These are phyloP conservation scores for Fagopyrum tataricum DNA, from an alignment of 148 eudicot genomes.

Conservation along the genomic window DNA sequence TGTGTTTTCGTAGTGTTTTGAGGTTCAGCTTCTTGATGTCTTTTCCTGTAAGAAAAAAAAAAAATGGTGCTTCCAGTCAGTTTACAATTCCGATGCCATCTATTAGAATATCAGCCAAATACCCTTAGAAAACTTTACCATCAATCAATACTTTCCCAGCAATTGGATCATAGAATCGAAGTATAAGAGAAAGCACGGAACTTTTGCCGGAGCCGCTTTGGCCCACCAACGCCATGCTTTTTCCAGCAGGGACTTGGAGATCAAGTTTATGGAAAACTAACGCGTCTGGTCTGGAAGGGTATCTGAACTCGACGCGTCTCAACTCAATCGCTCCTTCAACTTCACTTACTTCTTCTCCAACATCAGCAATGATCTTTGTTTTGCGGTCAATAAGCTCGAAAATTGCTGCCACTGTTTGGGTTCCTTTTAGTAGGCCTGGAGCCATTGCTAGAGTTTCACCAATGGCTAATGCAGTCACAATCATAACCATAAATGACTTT, in stretches of 20 bases:
- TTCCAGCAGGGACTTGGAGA: slow-evolving; percentile 59
- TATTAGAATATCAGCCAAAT: too few species aligned
- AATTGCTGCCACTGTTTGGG: slow-evolving; percentile 86
- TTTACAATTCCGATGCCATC: too few species aligned
- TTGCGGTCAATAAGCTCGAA: slow-evolving; percentile 75
- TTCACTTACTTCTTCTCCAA: slow-evolving; percentile 60
- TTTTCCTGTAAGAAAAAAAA: slow-evolving; percentile 38
- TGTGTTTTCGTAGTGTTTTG: slow-evolving; percentile 75
- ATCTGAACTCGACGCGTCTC: slow-evolving; percentile 58
- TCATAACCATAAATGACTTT: slow-evolving; percentile 91
- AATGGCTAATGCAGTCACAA: slow-evolving; percentile 92
- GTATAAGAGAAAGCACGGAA: slow-evolving; percentile 73
- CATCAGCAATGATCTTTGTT: slow-evolving; percentile 48
- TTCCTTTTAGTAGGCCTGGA: slow-evolving; percentile 87
- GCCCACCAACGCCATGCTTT: slow-evolving; percentile 91
- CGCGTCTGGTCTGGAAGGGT: slow-evolving; percentile 90
- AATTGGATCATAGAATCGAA: slow-evolving; percentile 80
- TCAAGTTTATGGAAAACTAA: slow-evolving; percentile 58
- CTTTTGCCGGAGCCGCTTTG: slow-evolving; percentile 98
- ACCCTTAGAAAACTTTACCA: too few species aligned
- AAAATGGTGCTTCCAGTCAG: too few species aligned
- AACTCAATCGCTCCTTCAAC: slow-evolving; percentile 80
- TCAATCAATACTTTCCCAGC: slow-evolving; percentile 78
- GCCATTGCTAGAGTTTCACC: slow-evolving; percentile 94
- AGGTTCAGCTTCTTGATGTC: slow-evolving; percentile 73